A percentile compares a stretch with the other conserved stretches of the same genome.
These are phyloP conservation scores for Schwanniomyces etchellsii DNA, from an alignment of 1,139 yeast species.

Conservation along the genomic window DNA sequence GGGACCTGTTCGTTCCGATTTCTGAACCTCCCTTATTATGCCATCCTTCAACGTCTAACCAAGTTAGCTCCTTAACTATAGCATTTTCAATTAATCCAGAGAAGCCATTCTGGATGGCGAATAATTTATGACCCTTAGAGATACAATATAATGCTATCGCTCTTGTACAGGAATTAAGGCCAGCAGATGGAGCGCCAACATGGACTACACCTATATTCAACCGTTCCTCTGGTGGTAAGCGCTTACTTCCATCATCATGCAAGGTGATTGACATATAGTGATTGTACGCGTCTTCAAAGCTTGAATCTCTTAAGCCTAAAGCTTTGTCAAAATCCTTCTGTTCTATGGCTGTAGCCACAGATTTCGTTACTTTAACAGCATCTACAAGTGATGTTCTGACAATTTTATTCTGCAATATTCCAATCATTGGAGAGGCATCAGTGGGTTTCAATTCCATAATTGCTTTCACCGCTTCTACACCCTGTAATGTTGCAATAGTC, in stretches of 20 bases:
- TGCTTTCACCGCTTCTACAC: conserved; percentile 95
- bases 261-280: conserved; percentile 67
- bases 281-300: conserved; percentile 71
- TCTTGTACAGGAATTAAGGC: conserved; percentile 87
- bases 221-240: conserved; percentile 46
- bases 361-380: conserved; percentile 79
- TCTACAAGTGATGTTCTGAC: conserved; percentile 81
- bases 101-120: conserved; percentile 88
- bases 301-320: conserved; percentile 80
- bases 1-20: conserved; percentile 85
- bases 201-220: conserved; percentile 77
- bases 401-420: conserved; percentile 80
- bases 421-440: conserved; percentile 94
- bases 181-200: conserved; percentile 97
- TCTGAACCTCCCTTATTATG: conserved; percentile 90
- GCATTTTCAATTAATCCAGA: conserved; percentile 84
- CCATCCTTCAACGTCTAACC: conserved; percentile 92
- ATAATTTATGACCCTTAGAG: conserved; percentile 83
- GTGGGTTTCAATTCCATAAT: conserved; percentile 84
- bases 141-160: conserved; percentile 89
- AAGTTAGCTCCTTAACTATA: conserved; percentile 61
- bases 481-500: conserved; percentile 87
- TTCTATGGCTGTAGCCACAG: conserved; percentile 82
- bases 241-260: conserved; percentile 57
- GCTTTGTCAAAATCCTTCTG: conserved; percentile 79